Conservation (phyloP, 2,329 filamentous ascomycete species). For the Talaromyces funiculosus region DNA sequence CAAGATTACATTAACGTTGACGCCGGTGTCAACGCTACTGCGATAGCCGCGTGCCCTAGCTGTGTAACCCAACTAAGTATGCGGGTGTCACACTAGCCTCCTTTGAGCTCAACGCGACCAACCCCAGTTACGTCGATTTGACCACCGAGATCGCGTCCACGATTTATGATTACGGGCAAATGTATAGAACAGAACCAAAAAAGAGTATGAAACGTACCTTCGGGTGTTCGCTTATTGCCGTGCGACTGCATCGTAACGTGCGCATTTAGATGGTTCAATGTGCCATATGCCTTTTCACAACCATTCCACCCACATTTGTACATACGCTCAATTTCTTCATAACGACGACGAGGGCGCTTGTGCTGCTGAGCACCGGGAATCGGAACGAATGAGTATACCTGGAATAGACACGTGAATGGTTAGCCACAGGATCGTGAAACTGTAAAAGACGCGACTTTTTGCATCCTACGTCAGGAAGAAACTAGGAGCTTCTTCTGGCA, state of each 20-base stretch:
- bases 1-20: constrained; percentile 40
- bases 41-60: constrained; percentile 46
- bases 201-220: constrained; percentile 60
- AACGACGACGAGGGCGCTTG: constrained; percentile 85
- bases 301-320: constrained; percentile 99
- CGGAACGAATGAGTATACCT: constrained; percentile 97
- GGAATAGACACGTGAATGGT: constrained; percentile 14
- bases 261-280: constrained; percentile 92
- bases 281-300: constrained; percentile 97
- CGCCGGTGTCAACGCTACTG: constrained; percentile 48
- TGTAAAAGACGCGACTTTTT: neutral
- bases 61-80: constrained; percentile 44
- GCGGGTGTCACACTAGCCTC: constrained; percentile 34
- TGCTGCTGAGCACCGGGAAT: constrained; percentile 96
- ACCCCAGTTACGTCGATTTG: constrained; percentile 12
- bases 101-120: constrained; percentile 29
- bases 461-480: neutral
- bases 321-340: constrained; percentile 99
- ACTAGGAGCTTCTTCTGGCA: constrained; percentile 1
- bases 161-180: neutral
- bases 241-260: constrained; percentile 99
- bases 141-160: neutral
- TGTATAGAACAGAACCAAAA: neutral
- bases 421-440: neutral
- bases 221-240: constrained; percentile 86